Conservation (phyloP, 768 basidiomycete species). For the Xerocomus potaroensis region DNA sequence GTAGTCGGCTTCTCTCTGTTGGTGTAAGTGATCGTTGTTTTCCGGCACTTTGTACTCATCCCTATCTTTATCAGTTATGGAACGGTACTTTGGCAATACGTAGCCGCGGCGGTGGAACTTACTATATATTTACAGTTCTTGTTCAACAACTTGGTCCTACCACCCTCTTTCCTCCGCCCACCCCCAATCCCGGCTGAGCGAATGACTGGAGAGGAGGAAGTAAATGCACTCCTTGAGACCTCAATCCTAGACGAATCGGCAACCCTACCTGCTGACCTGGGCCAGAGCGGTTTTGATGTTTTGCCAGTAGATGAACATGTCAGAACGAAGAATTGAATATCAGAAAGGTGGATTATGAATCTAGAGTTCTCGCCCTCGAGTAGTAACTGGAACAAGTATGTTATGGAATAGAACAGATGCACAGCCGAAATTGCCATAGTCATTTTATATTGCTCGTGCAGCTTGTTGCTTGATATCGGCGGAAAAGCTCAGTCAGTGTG, state of each 20-base stretch:
- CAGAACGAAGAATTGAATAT: conserved; percentile 18
- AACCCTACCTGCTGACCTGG: conserved; percentile 73
- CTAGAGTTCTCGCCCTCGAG: neutral
- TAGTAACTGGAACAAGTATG: neutral
- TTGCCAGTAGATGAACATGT: conserved; percentile 47
- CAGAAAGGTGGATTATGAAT: no score
- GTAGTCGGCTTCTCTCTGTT: conserved; percentile 81
- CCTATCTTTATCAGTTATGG: conserved; percentile 57
- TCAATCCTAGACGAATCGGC: conserved; percentile 72
- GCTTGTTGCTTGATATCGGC: neutral
- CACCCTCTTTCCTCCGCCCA: conserved; percentile 58
- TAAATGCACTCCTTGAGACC: conserved; percentile 42
- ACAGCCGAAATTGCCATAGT: no score
- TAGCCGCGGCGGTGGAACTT: conserved; percentile 4
- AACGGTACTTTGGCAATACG: conserved; percentile 49
- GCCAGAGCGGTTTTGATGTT: conserved; percentile 82
- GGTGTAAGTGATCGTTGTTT: conserved; percentile 57
- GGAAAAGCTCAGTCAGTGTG: no score
- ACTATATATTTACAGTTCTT: conserved; percentile 53
- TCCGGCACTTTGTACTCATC: conserved; percentile 8
- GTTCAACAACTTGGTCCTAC: conserved; percentile 78
- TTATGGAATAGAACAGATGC: neutral
- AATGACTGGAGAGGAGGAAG: conserved; percentile 51
- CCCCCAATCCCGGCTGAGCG: conserved; percentile 28
- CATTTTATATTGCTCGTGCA: no score